These are phyloP conservation scores for Diaporthe caulivora DNA, from an alignment of 2,329 filamentous ascomycete genomes.

Conservation along the genomic window DNA sequence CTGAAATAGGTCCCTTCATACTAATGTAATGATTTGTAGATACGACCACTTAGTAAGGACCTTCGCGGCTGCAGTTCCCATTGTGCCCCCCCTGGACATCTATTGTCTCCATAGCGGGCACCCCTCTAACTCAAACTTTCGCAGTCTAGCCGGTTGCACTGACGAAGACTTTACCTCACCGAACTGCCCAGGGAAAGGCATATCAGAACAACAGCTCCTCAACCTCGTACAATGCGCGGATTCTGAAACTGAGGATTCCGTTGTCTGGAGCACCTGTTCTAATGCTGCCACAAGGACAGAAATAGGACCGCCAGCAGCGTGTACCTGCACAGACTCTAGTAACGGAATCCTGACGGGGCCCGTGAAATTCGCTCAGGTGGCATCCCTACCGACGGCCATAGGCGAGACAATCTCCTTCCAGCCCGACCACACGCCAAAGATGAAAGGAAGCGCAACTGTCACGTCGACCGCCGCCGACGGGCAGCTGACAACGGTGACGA, in stretches of 20 bases:
- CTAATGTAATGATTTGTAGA: neutral
- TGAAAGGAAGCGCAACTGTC: neutral
- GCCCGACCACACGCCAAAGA: slow-evolving; percentile 17
- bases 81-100: neutral
- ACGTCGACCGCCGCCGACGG: slow-evolving; percentile 17
- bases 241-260: neutral
- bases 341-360: slow-evolving; percentile 7
- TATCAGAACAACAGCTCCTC: slow-evolving; percentile 9
- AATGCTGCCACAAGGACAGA: neutral
- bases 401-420: slow-evolving; percentile 18
- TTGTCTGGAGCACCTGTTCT: slow-evolving; percentile 23
- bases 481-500: neutral
- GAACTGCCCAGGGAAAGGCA: neutral
- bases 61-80: neutral
- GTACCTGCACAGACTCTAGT: slow-evolving; percentile 11
- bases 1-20: neutral
- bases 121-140: neutral
- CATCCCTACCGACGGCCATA: neutral
- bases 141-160: slow-evolving; percentile 27
- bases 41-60: slow-evolving; percentile 14
- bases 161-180: slow-evolving; percentile 16
- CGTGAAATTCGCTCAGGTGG: neutral
- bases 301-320: slow-evolving; percentile 17
- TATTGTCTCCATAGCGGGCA: too few relatives aligned
- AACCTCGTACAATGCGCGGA: slow-evolving; percentile 31